phyloP scores from a whole-genome alignment of 257 asterid genomes.

The Capsicum baccatum region DNA sequence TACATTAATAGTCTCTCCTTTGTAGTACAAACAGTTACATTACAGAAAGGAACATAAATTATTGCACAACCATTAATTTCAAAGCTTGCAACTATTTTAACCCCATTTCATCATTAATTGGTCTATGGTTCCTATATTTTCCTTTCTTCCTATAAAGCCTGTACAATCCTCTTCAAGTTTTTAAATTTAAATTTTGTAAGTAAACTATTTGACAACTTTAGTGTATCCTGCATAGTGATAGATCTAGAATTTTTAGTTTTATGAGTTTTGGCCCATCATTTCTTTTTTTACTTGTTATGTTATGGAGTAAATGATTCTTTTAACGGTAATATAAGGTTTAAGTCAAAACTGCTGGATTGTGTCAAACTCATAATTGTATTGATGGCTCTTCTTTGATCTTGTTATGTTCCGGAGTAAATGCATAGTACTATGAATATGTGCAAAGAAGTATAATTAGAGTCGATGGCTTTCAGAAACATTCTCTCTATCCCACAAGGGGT shows the following conservation, averaged over 20 bases:
- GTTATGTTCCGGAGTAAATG: no score
- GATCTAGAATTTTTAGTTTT: not conserved
- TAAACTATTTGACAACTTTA: not conserved
- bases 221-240: not conserved
- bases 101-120: not conserved
- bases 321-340: not conserved
- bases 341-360: not conserved
- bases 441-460: not conserved
- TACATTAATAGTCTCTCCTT: not conserved
- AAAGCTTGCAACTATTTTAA: conserved; percentile 6
- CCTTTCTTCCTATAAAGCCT: not conserved
- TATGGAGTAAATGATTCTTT: not conserved
- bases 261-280: not conserved
- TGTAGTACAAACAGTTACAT: not conserved
- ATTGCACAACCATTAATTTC: conserved; percentile 10
- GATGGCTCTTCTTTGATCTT: not conserved
- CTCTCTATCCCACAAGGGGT: no score
- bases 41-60: not conserved
- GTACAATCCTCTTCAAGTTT: not conserved
- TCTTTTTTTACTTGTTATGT: not conserved
- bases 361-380: not conserved
- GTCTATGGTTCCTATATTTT: not conserved
- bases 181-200: not conserved
- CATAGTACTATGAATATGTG: not conserved
- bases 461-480: no score